phyloP scores from a whole-genome alignment of 192 early-diverging fungal species.

The Backusella parvicylindrica region DNA sequence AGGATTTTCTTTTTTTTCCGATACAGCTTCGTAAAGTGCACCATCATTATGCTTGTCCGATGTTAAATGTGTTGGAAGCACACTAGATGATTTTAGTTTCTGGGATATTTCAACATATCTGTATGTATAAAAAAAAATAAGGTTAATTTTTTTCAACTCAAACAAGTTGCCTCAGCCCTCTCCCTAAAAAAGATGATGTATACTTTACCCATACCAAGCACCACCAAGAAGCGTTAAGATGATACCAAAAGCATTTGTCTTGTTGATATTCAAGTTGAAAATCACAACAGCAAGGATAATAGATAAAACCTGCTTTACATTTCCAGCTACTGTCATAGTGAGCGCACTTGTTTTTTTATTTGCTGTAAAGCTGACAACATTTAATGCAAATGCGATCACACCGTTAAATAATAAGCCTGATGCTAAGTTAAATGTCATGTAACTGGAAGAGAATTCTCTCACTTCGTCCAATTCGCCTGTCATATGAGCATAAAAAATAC shows the following conservation, averaged over 20 bases:
- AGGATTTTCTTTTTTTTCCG: not conserved
- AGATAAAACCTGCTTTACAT: constrained; percentile 75
- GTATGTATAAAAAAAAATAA: not conserved
- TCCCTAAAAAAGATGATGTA: not conserved
- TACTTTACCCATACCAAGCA: constrained; percentile 49
- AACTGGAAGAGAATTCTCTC: not conserved
- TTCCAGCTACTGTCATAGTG: constrained; percentile 62
- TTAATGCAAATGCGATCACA: constrained; percentile 62
- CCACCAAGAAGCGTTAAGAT: constrained; percentile 60
- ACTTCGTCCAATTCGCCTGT: constrained; percentile 46
- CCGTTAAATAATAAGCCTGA: constrained; percentile 58
- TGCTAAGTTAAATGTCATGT: constrained; percentile 18
- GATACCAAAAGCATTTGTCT: constrained; percentile 57
- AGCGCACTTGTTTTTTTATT: constrained; percentile 65
- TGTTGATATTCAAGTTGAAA: constrained; percentile 56
- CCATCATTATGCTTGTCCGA: not conserved
- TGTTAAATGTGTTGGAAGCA: not conserved
- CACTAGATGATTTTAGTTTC: not conserved
- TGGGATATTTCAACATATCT: constrained; percentile 1
- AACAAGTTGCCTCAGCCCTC: not conserved
- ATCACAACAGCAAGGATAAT: constrained; percentile 59
- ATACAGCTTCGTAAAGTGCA: not conserved
- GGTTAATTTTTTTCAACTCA: not conserved
- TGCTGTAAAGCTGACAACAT: constrained; percentile 62
- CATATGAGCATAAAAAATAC: constrained; percentile 35